A percentile compares a stretch with the other conserved stretches of the same genome.
phyloP scores from a whole-genome alignment of 129 eudicot species.

The Escallonia rubra region DNA sequence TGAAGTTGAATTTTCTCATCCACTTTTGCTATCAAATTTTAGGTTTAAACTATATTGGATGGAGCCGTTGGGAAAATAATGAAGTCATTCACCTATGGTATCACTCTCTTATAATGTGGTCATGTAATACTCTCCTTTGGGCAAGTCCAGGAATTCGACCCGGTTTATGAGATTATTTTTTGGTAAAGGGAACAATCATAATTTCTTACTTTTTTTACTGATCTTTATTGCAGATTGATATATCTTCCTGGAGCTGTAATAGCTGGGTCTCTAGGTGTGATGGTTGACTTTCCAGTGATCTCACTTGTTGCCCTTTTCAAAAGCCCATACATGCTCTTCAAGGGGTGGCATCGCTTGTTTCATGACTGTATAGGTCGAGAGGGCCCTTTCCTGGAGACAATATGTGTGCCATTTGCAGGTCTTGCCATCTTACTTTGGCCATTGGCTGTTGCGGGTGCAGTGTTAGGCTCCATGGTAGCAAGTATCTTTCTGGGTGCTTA shows the following conservation, averaged over 20 bases:
- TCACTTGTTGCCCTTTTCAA: slow-evolving; percentile 59
- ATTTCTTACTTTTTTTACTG: background rate
- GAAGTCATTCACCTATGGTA: too few species aligned
- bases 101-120: too few species aligned
- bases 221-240: slow-evolving; percentile 43
- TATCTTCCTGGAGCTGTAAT: slow-evolving; percentile 59
- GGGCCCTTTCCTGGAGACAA: slow-evolving; percentile 88
- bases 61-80: too few species aligned
- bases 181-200: too few species aligned
- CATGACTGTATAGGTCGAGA: slow-evolving; percentile 94
- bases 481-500: slow-evolving; percentile 75
- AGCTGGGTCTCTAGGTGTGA: slow-evolving; percentile 55
- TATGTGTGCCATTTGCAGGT: slow-evolving; percentile 95
- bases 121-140: too few species aligned
- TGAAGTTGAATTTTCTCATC: too few species aligned
- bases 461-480: slow-evolving; percentile 68
- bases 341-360: slow-evolving; percentile 88
- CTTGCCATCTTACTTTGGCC: slow-evolving; percentile 95
- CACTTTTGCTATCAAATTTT: too few species aligned
- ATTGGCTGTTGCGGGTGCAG: slow-evolving; percentile 81
- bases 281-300: slow-evolving; percentile 66
- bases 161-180: too few species aligned
- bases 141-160: too few species aligned
- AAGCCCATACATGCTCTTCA: slow-evolving; percentile 85
- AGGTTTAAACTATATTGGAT: too few species aligned